Percentiles rank a stretch among this genome's conserved stretches.
phyloP scores from a whole-genome alignment of 1,284 basidiomycete species.

The Malassezia furfur region DNA sequence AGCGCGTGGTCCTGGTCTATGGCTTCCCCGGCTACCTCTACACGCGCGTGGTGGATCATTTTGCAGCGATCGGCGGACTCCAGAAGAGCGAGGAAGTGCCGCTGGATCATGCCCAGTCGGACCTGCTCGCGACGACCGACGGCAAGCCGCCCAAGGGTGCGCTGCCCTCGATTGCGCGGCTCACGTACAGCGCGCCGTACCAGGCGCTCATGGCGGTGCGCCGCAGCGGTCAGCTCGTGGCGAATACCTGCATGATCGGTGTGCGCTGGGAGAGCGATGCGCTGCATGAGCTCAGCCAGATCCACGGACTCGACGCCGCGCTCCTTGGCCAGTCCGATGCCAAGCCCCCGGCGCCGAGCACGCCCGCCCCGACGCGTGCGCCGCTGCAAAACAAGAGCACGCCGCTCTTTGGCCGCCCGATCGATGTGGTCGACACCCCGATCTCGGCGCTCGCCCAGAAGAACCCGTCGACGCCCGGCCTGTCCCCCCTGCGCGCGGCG shows the following conservation, averaged over 20 bases:
- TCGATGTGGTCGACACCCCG: slow-evolving; percentile 10
- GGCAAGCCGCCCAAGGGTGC: background rate
- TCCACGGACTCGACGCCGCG: slow-evolving; percentile 29
- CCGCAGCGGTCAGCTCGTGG: slow-evolving; percentile 28
- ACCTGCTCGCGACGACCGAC: background rate
- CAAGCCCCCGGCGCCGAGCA: slow-evolving; percentile 1
- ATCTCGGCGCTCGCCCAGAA: slow-evolving; percentile 6
- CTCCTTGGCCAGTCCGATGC: slow-evolving; percentile 16
- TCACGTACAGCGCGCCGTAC: slow-evolving; percentile 25
- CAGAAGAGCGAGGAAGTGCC: slow-evolving; percentile 29
- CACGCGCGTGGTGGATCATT: slow-evolving; percentile 27
- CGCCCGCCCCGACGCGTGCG: background rate
- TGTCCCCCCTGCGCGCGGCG: slow-evolving; percentile 9
- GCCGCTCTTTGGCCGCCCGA: slow-evolving; percentile 17
- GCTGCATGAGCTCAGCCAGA: slow-evolving; percentile 27
- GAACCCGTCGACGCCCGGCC: background rate
- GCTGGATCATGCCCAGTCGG: slow-evolving; percentile 20
- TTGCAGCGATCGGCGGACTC: slow-evolving; percentile 26
- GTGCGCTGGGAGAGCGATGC: slow-evolving; percentile 37
- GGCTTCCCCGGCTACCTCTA: slow-evolving; percentile 30
- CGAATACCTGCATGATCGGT: slow-evolving; percentile 29
- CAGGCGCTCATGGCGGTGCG: slow-evolving; percentile 33
- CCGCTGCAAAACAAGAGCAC: background rate
- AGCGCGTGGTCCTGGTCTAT: slow-evolving; percentile 30
- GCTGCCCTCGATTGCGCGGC: slow-evolving; percentile 23